Conservation (phyloP, 345 rosid species). For the Toxicodendron radicans region DNA sequence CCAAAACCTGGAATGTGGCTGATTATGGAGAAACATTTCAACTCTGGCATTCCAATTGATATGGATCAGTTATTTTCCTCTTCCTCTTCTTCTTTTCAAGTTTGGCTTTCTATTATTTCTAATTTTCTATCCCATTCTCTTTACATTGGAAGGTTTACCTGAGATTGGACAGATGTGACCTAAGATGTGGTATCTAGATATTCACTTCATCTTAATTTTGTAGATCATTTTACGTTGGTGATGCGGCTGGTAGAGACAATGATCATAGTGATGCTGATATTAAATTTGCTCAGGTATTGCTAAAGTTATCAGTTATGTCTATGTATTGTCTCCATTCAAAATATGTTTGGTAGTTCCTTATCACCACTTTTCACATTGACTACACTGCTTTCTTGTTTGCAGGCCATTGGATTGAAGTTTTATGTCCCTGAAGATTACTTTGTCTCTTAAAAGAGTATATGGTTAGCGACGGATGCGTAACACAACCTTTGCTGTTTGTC, state of each 20-base stretch:
- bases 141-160: neutral
- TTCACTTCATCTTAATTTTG: conserved; percentile 10
- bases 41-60: conserved; percentile 76
- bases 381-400: conserved; percentile 30
- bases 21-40: conserved; percentile 78
- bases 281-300: conserved; percentile 76
- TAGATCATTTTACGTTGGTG: conserved; percentile 96
- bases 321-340: neutral
- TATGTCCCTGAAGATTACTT: conserved; percentile 78
- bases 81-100: conserved; percentile 16
- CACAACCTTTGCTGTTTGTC: neutral
- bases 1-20: conserved; percentile 94
- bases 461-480: neutral
- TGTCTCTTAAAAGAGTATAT: conserved; percentile 18
- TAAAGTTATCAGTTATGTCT: neutral
- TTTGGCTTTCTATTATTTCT: conserved; percentile 2
- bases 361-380: neutral
- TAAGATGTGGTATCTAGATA: neutral
- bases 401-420: conserved; percentile 77
- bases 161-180: too few species aligned
- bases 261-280: conserved; percentile 92
- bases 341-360: too few species aligned
- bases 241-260: conserved; percentile 81
- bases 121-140: neutral
- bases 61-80: conserved; percentile 64